Conservation (phyloP, 805 yeast genomes). For the Candida montana region DNA sequence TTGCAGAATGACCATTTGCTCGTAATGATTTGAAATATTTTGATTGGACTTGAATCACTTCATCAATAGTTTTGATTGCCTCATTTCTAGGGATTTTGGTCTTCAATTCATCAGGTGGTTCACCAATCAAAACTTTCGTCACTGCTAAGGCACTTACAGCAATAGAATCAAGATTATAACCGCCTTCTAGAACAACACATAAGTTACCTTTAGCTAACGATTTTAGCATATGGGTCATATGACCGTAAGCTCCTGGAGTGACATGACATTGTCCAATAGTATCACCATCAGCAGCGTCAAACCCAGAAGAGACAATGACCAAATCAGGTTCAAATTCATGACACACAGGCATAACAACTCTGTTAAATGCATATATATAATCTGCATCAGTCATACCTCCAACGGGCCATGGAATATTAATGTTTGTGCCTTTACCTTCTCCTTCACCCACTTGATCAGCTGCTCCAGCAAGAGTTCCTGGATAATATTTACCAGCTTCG, state of each 20-base stretch:
- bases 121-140: conserved; percentile 86
- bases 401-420: conserved; percentile 90
- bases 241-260: conserved; percentile 92
- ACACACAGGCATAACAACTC: conserved; percentile 82
- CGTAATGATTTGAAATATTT: conserved; percentile 81
- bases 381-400: conserved; percentile 95
- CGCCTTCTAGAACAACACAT: conserved; percentile 92
- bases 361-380: conserved; percentile 84
- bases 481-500: conserved; percentile 88
- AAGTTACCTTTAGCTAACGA: conserved; percentile 83
- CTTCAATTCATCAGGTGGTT: conserved; percentile 81
- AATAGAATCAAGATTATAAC: conserved; percentile 88
- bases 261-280: conserved; percentile 95
- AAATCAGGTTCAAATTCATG: conserved; percentile 89
- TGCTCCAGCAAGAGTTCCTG: conserved; percentile 86
- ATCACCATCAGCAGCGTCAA: conserved; percentile 98
- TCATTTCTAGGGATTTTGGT: conserved; percentile 64
- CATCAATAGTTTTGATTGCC: conserved; percentile 74
- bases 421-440: conserved; percentile 77
- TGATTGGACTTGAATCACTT: conserved; percentile 75
- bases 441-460: conserved; percentile 81
- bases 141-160: conserved; percentile 89
- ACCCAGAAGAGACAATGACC: conserved; percentile 90
- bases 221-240: conserved; percentile 90
- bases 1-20: conserved; percentile 48